These are phyloP conservation scores for Wickerhamomyces canadensis DNA, from an alignment of 805 yeast species.

Conservation along the genomic window DNA sequence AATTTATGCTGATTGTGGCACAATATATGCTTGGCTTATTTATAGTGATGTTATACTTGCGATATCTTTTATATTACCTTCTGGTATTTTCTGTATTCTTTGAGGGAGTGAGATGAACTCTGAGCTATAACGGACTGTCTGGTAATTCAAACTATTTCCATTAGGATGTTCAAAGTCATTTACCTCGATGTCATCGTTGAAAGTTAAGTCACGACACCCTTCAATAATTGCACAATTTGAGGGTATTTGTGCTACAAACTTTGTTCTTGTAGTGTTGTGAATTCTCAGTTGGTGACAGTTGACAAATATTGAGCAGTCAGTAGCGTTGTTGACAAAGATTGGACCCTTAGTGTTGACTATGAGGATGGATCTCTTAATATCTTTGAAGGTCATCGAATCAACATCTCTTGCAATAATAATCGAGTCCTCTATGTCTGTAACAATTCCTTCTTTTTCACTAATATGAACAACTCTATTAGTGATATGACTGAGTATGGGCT, in stretches of 20 bases:
- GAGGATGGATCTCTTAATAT: constrained; percentile 9
- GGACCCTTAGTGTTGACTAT: constrained; percentile 13
- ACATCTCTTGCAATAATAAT: constrained; percentile 6
- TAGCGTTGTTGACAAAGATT: constrained; percentile 10
- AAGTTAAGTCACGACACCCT: constrained; percentile 8
- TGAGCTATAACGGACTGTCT: neutral
- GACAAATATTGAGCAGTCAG: constrained; percentile 10
- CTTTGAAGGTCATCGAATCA: constrained; percentile 10
- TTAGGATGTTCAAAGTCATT: constrained; percentile 22
- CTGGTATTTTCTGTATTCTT: neutral
- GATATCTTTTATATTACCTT: neutral
- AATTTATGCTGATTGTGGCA: too few species aligned
- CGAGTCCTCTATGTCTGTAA: constrained; percentile 8
- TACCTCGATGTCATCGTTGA: constrained; percentile 9
- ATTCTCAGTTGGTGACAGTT: constrained; percentile 21
- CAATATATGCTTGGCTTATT: too few species aligned
- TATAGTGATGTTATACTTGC: neutral
- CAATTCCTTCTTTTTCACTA: constrained; percentile 1
- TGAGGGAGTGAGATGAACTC: neutral
- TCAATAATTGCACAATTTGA: constrained; percentile 18
- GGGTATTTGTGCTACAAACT: constrained; percentile 5
- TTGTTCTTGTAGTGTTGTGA: constrained; percentile 10
- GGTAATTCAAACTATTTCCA: constrained; percentile 15
- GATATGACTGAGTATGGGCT: neutral
- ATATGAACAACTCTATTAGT: neutral